A percentile compares a stretch with the other conserved stretches of the same genome.
These are phyloP conservation scores for Malus sieversii DNA, from an alignment of 306 rosid species.

Conservation along the genomic window DNA sequence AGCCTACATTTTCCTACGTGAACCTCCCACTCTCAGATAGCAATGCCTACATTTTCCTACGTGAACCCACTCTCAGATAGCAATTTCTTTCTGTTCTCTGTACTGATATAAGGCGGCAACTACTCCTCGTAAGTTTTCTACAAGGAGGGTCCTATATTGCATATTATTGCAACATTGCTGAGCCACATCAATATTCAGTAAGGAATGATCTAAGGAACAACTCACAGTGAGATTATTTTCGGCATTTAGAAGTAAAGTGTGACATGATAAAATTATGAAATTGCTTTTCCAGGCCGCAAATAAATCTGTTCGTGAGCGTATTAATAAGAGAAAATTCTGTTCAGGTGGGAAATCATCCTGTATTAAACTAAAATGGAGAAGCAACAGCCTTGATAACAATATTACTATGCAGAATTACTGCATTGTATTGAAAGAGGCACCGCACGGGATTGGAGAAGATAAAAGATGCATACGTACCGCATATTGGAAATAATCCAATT, in stretches of 20 bases:
- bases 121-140: neutral
- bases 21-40: neutral
- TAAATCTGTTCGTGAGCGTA: neutral
- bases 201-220: neutral
- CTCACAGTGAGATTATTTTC: neutral
- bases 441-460: neutral
- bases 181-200: neutral
- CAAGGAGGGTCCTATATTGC: neutral
- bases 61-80: neutral
- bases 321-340: neutral
- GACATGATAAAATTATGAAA: neutral
- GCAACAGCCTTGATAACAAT: neutral
- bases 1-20: neutral
- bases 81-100: neutral
- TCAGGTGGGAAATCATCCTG: neutral
- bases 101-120: neutral
- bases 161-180: neutral
- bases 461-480: conserved; percentile 37
- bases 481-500: conserved; percentile 80
- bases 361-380: neutral
- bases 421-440: neutral
- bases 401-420: neutral
- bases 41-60: neutral
- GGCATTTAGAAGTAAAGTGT: neutral
- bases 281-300: neutral